A percentile compares a stretch with the other conserved stretches of the same genome.
These are phyloP conservation scores for Salvia rosmarinus DNA, from an alignment of 257 asterid species.

Conservation along the genomic window DNA sequence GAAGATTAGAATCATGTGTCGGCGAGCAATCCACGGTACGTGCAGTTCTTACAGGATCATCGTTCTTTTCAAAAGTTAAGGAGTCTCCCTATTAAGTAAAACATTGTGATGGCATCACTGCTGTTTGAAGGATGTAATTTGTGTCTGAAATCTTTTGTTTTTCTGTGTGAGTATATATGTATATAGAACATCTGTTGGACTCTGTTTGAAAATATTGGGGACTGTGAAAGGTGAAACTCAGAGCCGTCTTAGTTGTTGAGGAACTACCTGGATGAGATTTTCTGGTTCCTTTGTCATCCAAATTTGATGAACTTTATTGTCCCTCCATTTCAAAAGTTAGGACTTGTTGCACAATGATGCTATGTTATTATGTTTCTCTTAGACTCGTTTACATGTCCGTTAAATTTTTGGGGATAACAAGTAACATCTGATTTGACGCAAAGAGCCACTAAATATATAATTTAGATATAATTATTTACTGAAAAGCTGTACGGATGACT, in stretches of 20 bases:
- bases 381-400: too few relatives aligned
- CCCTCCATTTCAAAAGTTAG: too few relatives aligned
- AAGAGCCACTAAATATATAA: too few relatives aligned
- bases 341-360: too few relatives aligned
- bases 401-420: too few relatives aligned
- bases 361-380: too few relatives aligned
- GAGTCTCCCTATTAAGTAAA: not conserved
- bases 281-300: not conserved
- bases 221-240: not conserved
- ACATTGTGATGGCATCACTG: not conserved
- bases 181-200: not conserved
- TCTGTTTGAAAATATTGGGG: not conserved
- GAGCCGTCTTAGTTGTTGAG: not conserved
- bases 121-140: constrained; percentile 11
- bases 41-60: not conserved
- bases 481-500: too few relatives aligned
- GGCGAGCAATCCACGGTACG: not conserved
- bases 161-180: not conserved
- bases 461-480: too few relatives aligned
- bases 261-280: not conserved
- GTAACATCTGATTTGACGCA: too few relatives aligned
- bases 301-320: not conserved
- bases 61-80: not conserved
- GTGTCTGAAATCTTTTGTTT: not conserved
- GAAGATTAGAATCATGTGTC: not conserved